Conservation (phyloP, 306 rosid species). For the Gastrolobium bilobum region DNA sequence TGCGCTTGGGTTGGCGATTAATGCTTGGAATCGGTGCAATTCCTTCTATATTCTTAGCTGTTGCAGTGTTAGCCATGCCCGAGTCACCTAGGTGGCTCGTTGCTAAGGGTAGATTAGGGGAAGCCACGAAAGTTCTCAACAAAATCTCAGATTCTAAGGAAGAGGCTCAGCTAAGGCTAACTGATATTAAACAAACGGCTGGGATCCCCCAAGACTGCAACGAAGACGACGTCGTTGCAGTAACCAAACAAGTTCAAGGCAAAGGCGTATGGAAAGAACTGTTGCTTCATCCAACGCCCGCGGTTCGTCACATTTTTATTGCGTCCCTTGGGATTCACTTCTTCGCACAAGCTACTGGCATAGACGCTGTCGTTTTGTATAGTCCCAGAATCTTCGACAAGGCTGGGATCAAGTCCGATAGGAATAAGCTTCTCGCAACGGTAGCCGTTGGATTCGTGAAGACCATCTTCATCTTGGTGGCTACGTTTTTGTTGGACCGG, state of each 20-base stretch:
- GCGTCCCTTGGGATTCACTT: slow-evolving; percentile 74
- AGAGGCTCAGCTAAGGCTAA: slow-evolving; percentile 63
- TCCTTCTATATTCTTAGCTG: slow-evolving; percentile 61
- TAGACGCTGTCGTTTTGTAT: slow-evolving; percentile 82
- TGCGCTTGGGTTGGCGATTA: slow-evolving; percentile 68
- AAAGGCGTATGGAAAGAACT: slow-evolving; percentile 73
- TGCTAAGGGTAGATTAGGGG: slow-evolving; percentile 73
- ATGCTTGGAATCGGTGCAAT: slow-evolving; percentile 79
- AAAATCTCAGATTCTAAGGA: slow-evolving; percentile 68
- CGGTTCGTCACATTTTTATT: slow-evolving; percentile 71
- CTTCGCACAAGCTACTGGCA: slow-evolving; percentile 78
- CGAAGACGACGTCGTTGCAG: slow-evolving; percentile 63
- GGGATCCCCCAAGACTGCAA: slow-evolving; percentile 66
- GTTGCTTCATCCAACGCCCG: slow-evolving; percentile 61
- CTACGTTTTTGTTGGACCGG: slow-evolving; percentile 70
- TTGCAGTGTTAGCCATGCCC: slow-evolving; percentile 72
- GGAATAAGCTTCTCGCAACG: slow-evolving; percentile 60
- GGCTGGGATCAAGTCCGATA: slow-evolving; percentile 62
- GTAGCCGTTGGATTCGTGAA: slow-evolving; percentile 76
- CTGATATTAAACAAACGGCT: slow-evolving; percentile 67
- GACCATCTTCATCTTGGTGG: slow-evolving; percentile 65
- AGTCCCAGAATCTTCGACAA: slow-evolving; percentile 74
- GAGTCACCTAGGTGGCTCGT: slow-evolving; percentile 92
- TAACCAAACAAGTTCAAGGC: slow-evolving; percentile 57
- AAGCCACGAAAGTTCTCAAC: slow-evolving; percentile 63